Evolutionary conservation across 176 grass and related monocot genomes (phyloP).

Genomic region (Eragrostis nindensis): DNA sequence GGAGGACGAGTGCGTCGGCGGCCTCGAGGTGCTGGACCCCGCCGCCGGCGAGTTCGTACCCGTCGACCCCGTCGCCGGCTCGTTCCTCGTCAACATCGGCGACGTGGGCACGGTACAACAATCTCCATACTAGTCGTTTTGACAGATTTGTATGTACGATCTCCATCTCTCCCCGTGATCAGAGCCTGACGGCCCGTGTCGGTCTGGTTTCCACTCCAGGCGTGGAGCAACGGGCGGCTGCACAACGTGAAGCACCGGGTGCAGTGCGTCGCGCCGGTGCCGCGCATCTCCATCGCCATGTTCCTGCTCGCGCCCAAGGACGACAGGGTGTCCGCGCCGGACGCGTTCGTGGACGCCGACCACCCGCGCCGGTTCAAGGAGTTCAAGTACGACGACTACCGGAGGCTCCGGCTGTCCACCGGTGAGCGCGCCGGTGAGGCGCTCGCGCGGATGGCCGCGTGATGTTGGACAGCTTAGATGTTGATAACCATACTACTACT

Average conservation of each 20-base stretch:
- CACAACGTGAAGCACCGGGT: slow-evolving; percentile 84
- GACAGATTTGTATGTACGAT: too few species aligned
- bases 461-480: too few species aligned
- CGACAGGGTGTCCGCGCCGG: slow-evolving; percentile 62
- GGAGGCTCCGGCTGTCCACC: slow-evolving; percentile 60
- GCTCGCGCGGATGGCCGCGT: slow-evolving; percentile 48
- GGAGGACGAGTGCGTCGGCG: slow-evolving; percentile 82
- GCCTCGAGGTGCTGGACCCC: slow-evolving; percentile 71
- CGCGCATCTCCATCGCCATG: slow-evolving; percentile 76
- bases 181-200: neutral
- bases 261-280: slow-evolving; percentile 64
- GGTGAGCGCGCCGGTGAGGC: slow-evolving; percentile 68
- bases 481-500: too few species aligned
- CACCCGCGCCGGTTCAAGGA: slow-evolving; percentile 60
- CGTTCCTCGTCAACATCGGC: slow-evolving; percentile 78
- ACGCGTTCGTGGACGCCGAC: slow-evolving; percentile 47
- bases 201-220: slow-evolving; percentile 33
- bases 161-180: too few species aligned
- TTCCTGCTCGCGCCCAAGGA: slow-evolving; percentile 86
- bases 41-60: slow-evolving; percentile 42
- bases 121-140: neutral
- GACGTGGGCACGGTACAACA: slow-evolving; percentile 68
- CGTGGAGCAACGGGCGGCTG: slow-evolving; percentile 82
- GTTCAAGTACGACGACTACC: slow-evolving; percentile 65
- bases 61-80: slow-evolving; percentile 55